A percentile compares a stretch with the other conserved stretches of the same genome.
phyloP scores from a whole-genome alignment of 2,329 filamentous ascomycete species.

The Alternaria sp. region DNA sequence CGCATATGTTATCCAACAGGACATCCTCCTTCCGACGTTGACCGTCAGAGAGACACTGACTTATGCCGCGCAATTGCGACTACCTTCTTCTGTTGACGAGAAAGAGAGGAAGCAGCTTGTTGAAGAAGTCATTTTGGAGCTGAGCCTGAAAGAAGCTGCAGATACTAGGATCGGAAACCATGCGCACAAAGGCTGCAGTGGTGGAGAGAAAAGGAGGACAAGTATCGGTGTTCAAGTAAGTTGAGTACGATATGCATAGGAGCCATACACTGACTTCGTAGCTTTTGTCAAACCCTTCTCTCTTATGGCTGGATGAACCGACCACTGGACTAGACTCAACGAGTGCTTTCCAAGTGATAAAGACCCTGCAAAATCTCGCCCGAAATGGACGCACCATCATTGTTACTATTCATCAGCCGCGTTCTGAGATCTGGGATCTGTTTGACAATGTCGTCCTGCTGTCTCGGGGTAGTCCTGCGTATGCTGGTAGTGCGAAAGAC shows the following conservation, averaged over 20 bases:
- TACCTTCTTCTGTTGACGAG: slow-evolving; percentile 68
- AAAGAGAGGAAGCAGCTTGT: slow-evolving; percentile 70
- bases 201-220: slow-evolving; percentile 78
- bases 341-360: slow-evolving; percentile 76
- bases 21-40: slow-evolving; percentile 74
- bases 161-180: slow-evolving; percentile 76
- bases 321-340: slow-evolving; percentile 81
- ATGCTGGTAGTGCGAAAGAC: slow-evolving; percentile 66
- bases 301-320: slow-evolving; percentile 80
- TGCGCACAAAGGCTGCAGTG: slow-evolving; percentile 77
- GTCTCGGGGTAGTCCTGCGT: slow-evolving; percentile 72
- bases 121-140: slow-evolving; percentile 77
- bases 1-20: slow-evolving; percentile 79
- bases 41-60: slow-evolving; percentile 78
- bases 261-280: slow-evolving; percentile 42
- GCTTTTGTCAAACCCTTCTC: slow-evolving; percentile 78
- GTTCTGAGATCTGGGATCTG: slow-evolving; percentile 80
- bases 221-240: slow-evolving; percentile 72
- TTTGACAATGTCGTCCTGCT: slow-evolving; percentile 77
- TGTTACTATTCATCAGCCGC: slow-evolving; percentile 78
- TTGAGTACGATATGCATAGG: not conserved
- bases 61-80: slow-evolving; percentile 75
- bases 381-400: slow-evolving; percentile 74
- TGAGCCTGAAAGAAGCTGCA: slow-evolving; percentile 79
- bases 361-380: slow-evolving; percentile 73